These are phyloP conservation scores for Multifurca ochricompacta DNA, from an alignment of 768 basidiomycete genomes.

Conservation along the genomic window DNA sequence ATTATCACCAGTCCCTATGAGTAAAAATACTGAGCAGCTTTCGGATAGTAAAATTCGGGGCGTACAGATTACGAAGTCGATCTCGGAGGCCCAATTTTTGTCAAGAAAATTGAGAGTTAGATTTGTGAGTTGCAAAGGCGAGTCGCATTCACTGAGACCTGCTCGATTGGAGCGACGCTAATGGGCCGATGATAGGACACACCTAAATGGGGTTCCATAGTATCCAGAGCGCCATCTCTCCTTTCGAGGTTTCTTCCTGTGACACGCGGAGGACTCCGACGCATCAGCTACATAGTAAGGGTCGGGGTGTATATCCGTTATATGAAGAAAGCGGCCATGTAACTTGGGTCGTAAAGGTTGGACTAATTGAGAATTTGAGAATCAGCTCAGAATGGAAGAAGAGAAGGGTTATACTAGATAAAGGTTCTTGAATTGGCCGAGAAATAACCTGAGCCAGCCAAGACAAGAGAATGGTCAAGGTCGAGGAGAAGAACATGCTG, in stretches of 20 bases:
- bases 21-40: neutral
- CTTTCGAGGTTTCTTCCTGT: constrained; percentile 50
- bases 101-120: constrained; percentile 74
- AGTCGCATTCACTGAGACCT: constrained; percentile 61
- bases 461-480: neutral
- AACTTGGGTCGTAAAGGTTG: constrained; percentile 34
- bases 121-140: constrained; percentile 73
- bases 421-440: constrained; percentile 11
- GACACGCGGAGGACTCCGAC: constrained; percentile 59
- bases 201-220: constrained; percentile 67
- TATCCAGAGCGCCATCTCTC: constrained; percentile 45
- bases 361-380: constrained; percentile 1
- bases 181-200: constrained; percentile 23
- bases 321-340: constrained; percentile 69
- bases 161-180: neutral
- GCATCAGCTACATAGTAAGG: constrained; percentile 47
- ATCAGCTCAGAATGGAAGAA: neutral
- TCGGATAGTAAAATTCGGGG: too few relatives aligned
- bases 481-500: constrained; percentile 10
- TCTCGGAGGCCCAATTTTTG: constrained; percentile 69
- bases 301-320: constrained; percentile 83
- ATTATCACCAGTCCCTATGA: constrained; percentile 69
- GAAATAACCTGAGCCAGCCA: constrained; percentile 1
- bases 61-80: constrained; percentile 87
- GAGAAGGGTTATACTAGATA: neutral